phyloP scores from a whole-genome alignment of 495 filamentous ascomycete genomes.

The Aspergillus saccharolyticus region DNA sequence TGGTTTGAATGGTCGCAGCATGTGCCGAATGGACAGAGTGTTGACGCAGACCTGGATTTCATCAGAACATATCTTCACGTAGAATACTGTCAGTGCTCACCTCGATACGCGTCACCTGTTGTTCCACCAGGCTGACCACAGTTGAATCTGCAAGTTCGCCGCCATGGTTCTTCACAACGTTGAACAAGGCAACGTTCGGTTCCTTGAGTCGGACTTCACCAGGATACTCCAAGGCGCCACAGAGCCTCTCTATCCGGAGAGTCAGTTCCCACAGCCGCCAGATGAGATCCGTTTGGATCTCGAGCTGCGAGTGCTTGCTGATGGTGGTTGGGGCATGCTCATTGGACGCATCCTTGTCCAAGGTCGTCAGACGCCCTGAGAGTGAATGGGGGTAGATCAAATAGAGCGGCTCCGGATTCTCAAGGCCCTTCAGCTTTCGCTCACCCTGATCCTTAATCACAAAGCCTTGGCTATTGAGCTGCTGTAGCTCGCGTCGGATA shows the following conservation, averaged over 20 bases:
- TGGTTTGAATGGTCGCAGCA: constrained; percentile 49
- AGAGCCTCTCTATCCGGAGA: constrained; percentile 86
- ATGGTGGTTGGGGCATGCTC: constrained; percentile 38
- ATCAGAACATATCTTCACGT: constrained; percentile 10
- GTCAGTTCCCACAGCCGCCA: constrained; percentile 90
- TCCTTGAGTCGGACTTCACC: constrained; percentile 52
- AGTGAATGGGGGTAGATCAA: constrained; percentile 87
- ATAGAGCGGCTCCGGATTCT: constrained; percentile 94
- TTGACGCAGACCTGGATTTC: constrained; percentile 55
- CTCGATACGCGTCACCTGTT: constrained; percentile 93
- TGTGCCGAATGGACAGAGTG: constrained; percentile 60
- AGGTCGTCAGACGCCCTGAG: constrained; percentile 66
- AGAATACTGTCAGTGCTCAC: constrained; percentile 44
- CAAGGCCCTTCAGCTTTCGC: constrained; percentile 88
- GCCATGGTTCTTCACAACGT: constrained; percentile 74
- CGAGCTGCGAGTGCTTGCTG: constrained; percentile 51
- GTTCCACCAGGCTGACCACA: constrained; percentile 81
- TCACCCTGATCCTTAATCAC: constrained; percentile 95
- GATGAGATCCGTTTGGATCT: constrained; percentile 73
- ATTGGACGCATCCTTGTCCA: constrained; percentile 42
- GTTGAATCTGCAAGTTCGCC: constrained; percentile 85
- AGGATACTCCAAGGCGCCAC: constrained; percentile 72
- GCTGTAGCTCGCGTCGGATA: constrained; percentile 82
- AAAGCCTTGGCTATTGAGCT: constrained; percentile 86
- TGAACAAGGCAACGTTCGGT: constrained; percentile 74